Base-by-base conservation (phyloP, 345 rosid genomes). In the Acer saccharum region DNA sequence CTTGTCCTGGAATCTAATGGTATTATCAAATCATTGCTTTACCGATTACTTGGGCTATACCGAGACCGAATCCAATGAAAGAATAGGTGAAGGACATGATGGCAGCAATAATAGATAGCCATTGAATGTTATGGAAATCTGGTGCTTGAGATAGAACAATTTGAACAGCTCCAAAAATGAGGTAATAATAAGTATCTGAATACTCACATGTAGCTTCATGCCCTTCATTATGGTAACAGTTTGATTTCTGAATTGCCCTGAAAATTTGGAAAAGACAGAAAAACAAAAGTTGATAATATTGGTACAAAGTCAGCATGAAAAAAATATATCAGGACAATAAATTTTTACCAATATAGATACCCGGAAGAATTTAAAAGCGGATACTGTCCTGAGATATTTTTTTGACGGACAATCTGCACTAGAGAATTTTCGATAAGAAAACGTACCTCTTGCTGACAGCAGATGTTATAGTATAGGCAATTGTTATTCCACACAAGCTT, bases 31-130 rank as follows among this genome's bases (percentile, higher is more conserved):
- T 52, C 21, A 46, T 0, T 20, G 25, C 3, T 7, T 8, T 83
- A 90, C 91, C 89, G 65, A 83, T 69, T 3, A 87, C 88, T 73
- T 80, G 73, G 0, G 82, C 83, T 0, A 89, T 1, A 65, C 92
- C 90, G 64, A 90, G 92, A 60, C 72, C 91, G 1, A 83, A 65
- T 64, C 95, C 95, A 0, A 85, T 88, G 27, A 65, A 83, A 57
- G 95, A 57, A 73, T 91, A 91, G 54, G 86, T 17, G 41, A 88
- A 84, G 71, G 92, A 86, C 95, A 89, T 89, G 76, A 75, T 17
- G 7, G 92, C 90, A 65, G 95, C 89, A 39, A 84, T 7, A 27
- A 85, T 7, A 0, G 95, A 91, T 16, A 91, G 86, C 87, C 90
- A 88, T 27, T 69, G 43, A 67, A 91, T 79, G 81, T 84, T 82